Evolutionary conservation across 1,139 yeast genomes (phyloP), one percentile per base, ranked within the genome.

Genomic region (Hyphopichia burtonii): DNA sequence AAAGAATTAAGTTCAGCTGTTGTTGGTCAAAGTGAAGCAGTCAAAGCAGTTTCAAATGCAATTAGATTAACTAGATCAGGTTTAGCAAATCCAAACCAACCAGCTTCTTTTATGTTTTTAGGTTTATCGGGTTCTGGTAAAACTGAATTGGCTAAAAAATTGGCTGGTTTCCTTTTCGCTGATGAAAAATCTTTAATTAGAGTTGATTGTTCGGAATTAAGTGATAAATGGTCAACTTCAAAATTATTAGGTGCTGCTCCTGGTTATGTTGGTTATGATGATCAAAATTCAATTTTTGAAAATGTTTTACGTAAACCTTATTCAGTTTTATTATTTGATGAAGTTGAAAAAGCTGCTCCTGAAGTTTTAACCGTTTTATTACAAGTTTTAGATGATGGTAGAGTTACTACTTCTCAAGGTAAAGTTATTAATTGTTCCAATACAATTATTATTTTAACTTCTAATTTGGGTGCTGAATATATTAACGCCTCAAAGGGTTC

Each of bases 311-410:
- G 97, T 61, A 83, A 86, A 49, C 99, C 99, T 41, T 94, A 93
- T 71, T 87, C 98, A 4, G 99, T 94, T 22, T 79, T 93, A 25
- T 74, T 93, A 50, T 93, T 93, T 58, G 99, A 93, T 68, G 99
- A 93, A 68, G 96, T 93, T 44, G 99, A 93, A 61, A 93, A 93
- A 68, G 99, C 99, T n/a, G 96, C 96, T 2, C 99, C 99, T 1
- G 98, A 93, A 63, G 99, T 94, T 2, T 76, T 93, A 63, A 94
- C 96, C 4, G 83, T 93, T 17, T 74, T 93, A 56, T 75, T 93
- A 54, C 99, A 93, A 63, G 81, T 93, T 65, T 74, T 93, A 48
- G 99, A 94, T 59, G 99, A 94, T 65, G 99, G 99, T 58, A 83
- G 96, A 67, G 83, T 94, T 44, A 88, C 97, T 20, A 86, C 96